phyloP scores from a whole-genome alignment of 129 eudicot genomes.

The Flaveria ramosissima region DNA sequence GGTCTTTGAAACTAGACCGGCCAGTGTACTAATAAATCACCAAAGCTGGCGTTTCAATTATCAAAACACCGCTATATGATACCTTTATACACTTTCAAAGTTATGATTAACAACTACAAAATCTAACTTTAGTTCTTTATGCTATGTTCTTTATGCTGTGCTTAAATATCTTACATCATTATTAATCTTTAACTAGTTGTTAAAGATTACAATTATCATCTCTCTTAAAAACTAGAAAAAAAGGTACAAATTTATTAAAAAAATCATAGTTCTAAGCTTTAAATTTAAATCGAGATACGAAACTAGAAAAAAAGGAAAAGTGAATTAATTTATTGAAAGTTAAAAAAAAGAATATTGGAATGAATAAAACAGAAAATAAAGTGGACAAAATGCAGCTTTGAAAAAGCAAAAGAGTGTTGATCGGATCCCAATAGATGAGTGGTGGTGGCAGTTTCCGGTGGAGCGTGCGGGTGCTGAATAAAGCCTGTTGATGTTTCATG shows the following conservation, averaged over 20 bases:
- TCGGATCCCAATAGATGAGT: constrained; percentile 34
- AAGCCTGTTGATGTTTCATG: too few species aligned
- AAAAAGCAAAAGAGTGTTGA: constrained; percentile 29
- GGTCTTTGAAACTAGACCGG: too few species aligned
- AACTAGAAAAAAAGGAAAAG: constrained; percentile 6
- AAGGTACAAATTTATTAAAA: too few species aligned
- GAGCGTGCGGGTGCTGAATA: constrained; percentile 25
- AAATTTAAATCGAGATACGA: background rate
- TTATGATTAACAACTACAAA: background rate
- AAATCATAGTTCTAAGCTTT: too few species aligned
- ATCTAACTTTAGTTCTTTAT: background rate
- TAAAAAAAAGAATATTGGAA: constrained; percentile 14
- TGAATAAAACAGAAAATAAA: constrained; percentile 23
- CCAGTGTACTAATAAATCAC: too few species aligned
- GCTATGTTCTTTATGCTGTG: too few species aligned
- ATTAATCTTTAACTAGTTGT: too few species aligned
- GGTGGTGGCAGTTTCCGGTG: constrained; percentile 5
- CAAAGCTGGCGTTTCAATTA: too few species aligned
- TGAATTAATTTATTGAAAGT: constrained; percentile 3
- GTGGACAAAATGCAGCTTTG: constrained; percentile 41
- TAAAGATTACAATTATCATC: too few species aligned
- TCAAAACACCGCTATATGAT: too few species aligned
- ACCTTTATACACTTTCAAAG: background rate
- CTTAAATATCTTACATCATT: too few species aligned
- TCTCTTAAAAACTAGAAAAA: too few species aligned